Base-by-base conservation (phyloP, 2,329 filamentous ascomycete genomes). In the Claviceps fusiformis region DNA sequence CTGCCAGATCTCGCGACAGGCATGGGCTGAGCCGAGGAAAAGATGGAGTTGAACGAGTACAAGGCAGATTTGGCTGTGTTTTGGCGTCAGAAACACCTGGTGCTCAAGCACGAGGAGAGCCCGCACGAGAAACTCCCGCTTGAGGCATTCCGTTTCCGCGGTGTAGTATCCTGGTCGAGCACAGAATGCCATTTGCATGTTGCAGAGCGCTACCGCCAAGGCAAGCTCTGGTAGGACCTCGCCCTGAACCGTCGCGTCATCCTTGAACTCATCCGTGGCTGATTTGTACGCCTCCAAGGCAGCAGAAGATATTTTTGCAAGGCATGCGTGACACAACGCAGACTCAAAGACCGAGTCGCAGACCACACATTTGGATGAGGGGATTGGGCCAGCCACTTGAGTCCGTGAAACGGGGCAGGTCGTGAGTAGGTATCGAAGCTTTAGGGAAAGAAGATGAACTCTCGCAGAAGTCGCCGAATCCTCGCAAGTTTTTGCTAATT, bases 1-100 rank as follows among this genome's bases (percentile, higher is more conserved):
- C 11, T 71, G 67, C 77, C 78, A 82, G 2, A 78, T 64, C 39
- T 73, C 64, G 29, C 73, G 67, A 0, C 75, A 76, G 19, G 71
- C 70, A 1, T 74, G 69, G 0, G 71, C 71, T 13, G 75, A 77
- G 8, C 79, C 79, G 7, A 81, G 66, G 3, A 74, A 64, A 10
- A 80, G 66, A 52, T 79, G 77, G 2, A 81, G 62, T 54, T 78
- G 76, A 1, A 78, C 69, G 0, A 82, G 68, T 0, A 82, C 58
- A 4, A 82, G 67, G 2, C 74, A 72, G 3, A 79, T 66, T 0
- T 73, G 67, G 51, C 71, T 70, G 48, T 80, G 73, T 46, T 73
- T 72, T 0, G 76, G 73, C 0, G 70, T 71, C 52, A 66, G 62
- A n/a, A 64, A 64, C 5, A 76, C 68, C 56, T 79, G 77, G 13